These are phyloP conservation scores for Phytophthora citricola DNA, from an alignment of 352 stramenopile species.

Conservation along the genomic window DNA sequence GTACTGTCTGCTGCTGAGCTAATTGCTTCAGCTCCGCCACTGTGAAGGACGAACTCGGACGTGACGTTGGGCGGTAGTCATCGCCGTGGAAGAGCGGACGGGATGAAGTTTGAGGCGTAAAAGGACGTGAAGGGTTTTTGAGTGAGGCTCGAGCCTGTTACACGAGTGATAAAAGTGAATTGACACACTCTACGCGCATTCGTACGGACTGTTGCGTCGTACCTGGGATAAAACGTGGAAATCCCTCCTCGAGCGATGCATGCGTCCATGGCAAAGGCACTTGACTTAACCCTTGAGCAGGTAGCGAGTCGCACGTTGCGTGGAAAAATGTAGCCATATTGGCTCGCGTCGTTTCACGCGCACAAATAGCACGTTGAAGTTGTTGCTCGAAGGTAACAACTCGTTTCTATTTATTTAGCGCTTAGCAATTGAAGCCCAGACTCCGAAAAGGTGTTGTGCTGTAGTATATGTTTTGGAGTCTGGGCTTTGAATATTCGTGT, in stretches of 20 bases:
- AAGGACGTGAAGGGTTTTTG: slow-evolving; percentile 84
- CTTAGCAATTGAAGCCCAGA: too few species aligned
- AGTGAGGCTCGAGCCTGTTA: slow-evolving; percentile 77
- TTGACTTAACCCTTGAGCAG: too few species aligned
- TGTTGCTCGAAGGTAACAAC: slow-evolving; percentile 10
- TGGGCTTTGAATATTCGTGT: too few species aligned
- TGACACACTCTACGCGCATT: too few species aligned
- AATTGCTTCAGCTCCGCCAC: slow-evolving; percentile 49
- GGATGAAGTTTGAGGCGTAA: slow-evolving; percentile 64
- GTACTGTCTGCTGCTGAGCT: slow-evolving; percentile 30
- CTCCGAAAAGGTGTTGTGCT: too few species aligned
- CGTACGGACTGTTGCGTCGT: not conserved
- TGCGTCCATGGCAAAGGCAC: slow-evolving; percentile 54
- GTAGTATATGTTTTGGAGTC: too few species aligned
- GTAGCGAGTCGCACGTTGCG: not conserved
- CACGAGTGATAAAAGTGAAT: not conserved
- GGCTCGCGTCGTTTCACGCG: slow-evolving; percentile 36
- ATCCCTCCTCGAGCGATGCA: slow-evolving; percentile 80
- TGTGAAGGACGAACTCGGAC: slow-evolving; percentile 74
- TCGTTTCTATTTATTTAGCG: too few species aligned
- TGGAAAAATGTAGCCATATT: slow-evolving; percentile 26
- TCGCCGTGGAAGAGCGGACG: slow-evolving; percentile 79
- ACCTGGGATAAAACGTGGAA: slow-evolving; percentile 84
- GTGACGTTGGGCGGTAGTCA: slow-evolving; percentile 72
- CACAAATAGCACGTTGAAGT: slow-evolving; percentile 28